Evolutionary conservation across 2,329 filamentous ascomycete species (phyloP), one percentile per base, ranked within the genome.

Genomic region (Fusarium bactridioides): DNA sequence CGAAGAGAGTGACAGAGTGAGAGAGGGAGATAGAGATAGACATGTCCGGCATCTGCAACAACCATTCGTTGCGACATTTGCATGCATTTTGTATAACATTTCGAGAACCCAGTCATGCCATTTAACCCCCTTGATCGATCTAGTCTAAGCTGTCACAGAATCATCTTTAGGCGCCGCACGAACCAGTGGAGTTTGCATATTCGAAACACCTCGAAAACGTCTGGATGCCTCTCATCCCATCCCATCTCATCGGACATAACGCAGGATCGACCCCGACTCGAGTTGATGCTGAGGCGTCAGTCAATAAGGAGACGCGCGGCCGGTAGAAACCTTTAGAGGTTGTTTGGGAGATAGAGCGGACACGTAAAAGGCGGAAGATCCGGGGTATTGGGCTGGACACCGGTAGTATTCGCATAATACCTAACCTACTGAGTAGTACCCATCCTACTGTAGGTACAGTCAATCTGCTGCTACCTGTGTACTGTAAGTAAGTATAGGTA

Each of bases 301-400:
- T 53, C 50, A 38, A n/a, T 38, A 16, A n/a, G 35, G 40, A 59
- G 66, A 69, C 66, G 66, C 66, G 66, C 37, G 66, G 58, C 66
- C 45, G 41, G 43, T 29, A 50, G 16, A 43, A 68, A 38, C 56
- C 29, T 63, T 51, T 29, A 48, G 55, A 57, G 55, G 12, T 21
- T 38, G 23, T 23, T 33, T 16, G 23, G 54, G 29, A 48, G 23
- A 57, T 58, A 50, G 31, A 35, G 10, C 55, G 41, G 55, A 27
- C 31, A 35, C 15, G 35, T 25, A 33, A 60, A 25, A 41, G 35
- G 37, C 53, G 60, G 60, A 19, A 62, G 44, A 59, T 25, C 60
- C 27, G 48, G 50, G 29, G 7, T 29, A 25, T 33, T 23, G 31
- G 31, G 15, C 31, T 18, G 12, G 40, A 43, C n/a, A 23, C 40